Evolutionary conservation across 306 rosid species (phyloP).

Genomic region (Quercus bicolor): DNA sequence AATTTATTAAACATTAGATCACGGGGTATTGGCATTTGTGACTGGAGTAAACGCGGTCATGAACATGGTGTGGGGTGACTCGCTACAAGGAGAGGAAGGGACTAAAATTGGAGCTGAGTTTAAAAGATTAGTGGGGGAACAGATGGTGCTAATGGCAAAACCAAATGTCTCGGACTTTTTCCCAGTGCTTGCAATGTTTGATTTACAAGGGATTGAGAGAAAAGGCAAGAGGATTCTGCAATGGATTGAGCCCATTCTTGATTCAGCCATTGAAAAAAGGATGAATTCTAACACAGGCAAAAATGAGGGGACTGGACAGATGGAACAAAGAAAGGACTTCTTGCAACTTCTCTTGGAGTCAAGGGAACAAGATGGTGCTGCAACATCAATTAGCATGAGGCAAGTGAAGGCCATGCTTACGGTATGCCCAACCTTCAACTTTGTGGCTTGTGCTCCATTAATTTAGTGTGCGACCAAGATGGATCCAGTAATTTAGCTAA

Average conservation of each 20-base stretch:
- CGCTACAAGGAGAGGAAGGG: not conserved
- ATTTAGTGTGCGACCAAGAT: no score
- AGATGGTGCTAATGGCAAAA: constrained; percentile 7
- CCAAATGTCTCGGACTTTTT: constrained; percentile 35
- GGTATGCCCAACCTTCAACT: constrained; percentile 8
- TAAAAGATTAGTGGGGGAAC: not conserved
- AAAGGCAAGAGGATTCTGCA: not conserved
- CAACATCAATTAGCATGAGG: constrained; percentile 10
- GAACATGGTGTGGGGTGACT: constrained; percentile 25
- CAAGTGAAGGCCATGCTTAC: constrained; percentile 32
- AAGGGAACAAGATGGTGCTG: not conserved
- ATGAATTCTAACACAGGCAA: not conserved
- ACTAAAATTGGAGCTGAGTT: not conserved
- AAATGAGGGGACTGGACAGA: not conserved
- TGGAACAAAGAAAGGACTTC: constrained; percentile 14
- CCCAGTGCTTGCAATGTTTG: constrained; percentile 21
- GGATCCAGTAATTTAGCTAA: no score
- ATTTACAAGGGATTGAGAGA: constrained; percentile 29
- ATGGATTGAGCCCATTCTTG: not conserved
- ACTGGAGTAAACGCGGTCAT: not conserved
- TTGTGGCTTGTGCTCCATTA: not conserved
- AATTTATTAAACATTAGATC: no score
- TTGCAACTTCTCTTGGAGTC: constrained; percentile 24
- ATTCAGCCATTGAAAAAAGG: constrained; percentile 10
- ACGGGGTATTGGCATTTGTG: not conserved